Percentiles rank a stretch among this genome's conserved stretches.
These are phyloP conservation scores for Thoreauomyces humboldtii DNA, from an alignment of 192 early-diverging fungal species.

Conservation along the genomic window DNA sequence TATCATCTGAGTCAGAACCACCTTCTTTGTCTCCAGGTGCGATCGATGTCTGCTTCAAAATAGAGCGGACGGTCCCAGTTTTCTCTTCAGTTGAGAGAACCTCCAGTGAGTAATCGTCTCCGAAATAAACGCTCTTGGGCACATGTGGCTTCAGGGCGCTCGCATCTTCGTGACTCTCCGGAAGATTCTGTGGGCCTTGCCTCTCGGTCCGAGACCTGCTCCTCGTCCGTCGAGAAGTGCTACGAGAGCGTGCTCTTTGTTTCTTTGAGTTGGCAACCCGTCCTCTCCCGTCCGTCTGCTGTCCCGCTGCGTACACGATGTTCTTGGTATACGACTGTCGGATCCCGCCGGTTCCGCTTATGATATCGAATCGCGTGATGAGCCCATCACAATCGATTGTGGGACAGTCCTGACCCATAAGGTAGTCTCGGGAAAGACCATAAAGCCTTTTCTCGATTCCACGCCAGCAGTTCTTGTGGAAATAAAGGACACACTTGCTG, in stretches of 20 bases:
- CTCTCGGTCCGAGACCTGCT: no score
- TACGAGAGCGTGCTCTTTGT: neutral
- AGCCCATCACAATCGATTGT: neutral
- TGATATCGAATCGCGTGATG: neutral
- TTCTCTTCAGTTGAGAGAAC: no score
- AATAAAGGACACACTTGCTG: neutral
- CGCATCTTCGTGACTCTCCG: no score
- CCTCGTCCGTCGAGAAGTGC: neutral
- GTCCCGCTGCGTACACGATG: neutral
- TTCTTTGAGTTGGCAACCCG: neutral
- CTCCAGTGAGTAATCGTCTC: no score
- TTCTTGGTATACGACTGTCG: neutral
- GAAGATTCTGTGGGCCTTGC: no score
- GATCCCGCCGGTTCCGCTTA: neutral
- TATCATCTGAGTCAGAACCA: no score
- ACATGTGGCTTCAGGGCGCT: no score
- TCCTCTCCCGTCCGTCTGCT: neutral
- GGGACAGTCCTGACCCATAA: constrained; percentile 1
- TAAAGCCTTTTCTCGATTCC: neutral
- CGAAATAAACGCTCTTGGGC: no score
- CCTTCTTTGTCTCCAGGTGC: no score
- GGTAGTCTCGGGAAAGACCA: neutral
- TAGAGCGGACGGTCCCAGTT: no score
- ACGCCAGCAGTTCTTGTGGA: neutral
- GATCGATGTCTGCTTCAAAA: no score